Conservation (phyloP, 805 yeast species). For the Starmerella apis region DNA sequence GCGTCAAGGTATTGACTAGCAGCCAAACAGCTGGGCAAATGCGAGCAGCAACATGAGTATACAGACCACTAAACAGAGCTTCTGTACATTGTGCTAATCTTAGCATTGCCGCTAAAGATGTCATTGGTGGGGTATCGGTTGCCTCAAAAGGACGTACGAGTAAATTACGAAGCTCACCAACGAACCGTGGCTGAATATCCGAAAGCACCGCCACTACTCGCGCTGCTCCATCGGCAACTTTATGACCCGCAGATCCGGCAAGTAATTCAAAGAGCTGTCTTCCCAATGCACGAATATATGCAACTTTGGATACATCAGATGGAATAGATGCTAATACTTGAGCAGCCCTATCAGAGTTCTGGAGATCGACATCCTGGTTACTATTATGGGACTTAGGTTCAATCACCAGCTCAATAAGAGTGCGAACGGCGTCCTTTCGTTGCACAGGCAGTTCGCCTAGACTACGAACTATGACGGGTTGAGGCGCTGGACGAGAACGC, state of each 20-base stretch:
- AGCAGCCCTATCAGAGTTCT: constrained; percentile 57
- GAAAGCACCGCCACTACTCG: constrained; percentile 8
- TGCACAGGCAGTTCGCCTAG: constrained; percentile 47
- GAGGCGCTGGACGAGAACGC: constrained; percentile 41
- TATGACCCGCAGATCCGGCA: constrained; percentile 29
- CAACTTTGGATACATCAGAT: constrained; percentile 35
- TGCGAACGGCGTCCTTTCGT: constrained; percentile 58
- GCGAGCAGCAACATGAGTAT: background rate
- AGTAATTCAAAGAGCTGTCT: constrained; percentile 49
- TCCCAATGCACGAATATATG: constrained; percentile 52
- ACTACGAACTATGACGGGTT: constrained; percentile 38
- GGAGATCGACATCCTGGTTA: constrained; percentile 39
- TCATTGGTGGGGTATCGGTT: background rate
- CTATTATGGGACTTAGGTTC: constrained; percentile 69
- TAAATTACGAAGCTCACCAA: constrained; percentile 19
- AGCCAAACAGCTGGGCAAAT: background rate
- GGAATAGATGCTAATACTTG: constrained; percentile 59
- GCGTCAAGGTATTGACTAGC: background rate
- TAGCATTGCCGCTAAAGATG: constrained; percentile 16
- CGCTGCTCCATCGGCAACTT: constrained; percentile 11
- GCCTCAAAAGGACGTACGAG: constrained; percentile 14
- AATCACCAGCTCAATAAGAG: constrained; percentile 63
- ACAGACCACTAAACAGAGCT: background rate
- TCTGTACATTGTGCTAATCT: constrained; percentile 1
- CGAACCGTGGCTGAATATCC: constrained; percentile 12